Conservation (phyloP, 2,329 filamentous ascomycete species). For the Trichophyton verrucosum region DNA sequence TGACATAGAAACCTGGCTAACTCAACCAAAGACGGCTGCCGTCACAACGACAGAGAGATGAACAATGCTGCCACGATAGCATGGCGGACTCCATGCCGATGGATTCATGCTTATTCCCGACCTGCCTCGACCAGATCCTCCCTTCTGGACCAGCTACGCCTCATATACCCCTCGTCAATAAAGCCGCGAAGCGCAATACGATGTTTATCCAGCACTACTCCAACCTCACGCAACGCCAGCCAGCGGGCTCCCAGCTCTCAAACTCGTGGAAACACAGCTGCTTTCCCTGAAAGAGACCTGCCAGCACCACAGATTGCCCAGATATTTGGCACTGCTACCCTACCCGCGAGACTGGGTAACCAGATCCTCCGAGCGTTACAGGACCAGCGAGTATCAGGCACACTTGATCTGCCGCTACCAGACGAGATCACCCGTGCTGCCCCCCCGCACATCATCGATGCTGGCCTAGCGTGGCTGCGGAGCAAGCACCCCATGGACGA, state of each 20-base stretch:
- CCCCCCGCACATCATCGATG: constrained; percentile 23
- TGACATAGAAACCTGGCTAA: no score
- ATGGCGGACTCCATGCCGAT: constrained; percentile 30
- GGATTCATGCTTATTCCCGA: neutral
- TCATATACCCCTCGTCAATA: neutral
- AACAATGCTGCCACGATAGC: constrained; percentile 31
- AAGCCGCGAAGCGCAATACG: neutral
- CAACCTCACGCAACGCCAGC: neutral
- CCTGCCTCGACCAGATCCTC: neutral
- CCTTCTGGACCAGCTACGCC: neutral
- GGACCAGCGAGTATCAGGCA: constrained; percentile 33
- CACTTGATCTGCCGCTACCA: constrained; percentile 34
- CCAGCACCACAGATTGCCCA: constrained; percentile 14
- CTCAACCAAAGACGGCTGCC: no score
- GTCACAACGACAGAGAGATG: constrained; percentile 18
- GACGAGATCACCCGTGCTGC: constrained; percentile 25
- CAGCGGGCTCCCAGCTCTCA: neutral
- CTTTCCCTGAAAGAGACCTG: constrained; percentile 21
- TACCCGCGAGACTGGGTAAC: constrained; percentile 25
- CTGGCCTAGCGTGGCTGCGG: constrained; percentile 32
- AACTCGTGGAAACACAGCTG: constrained; percentile 19
- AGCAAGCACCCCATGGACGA: constrained; percentile 34
- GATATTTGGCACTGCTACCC: constrained; percentile 24
- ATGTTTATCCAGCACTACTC: neutral
- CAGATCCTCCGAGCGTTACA: constrained; percentile 31